Percentiles rank a stretch among this genome's conserved stretches.
Evolutionary conservation across 192 early-diverging fungal species (phyloP).

Genomic region (Martensiomyces pterosporus): DNA sequence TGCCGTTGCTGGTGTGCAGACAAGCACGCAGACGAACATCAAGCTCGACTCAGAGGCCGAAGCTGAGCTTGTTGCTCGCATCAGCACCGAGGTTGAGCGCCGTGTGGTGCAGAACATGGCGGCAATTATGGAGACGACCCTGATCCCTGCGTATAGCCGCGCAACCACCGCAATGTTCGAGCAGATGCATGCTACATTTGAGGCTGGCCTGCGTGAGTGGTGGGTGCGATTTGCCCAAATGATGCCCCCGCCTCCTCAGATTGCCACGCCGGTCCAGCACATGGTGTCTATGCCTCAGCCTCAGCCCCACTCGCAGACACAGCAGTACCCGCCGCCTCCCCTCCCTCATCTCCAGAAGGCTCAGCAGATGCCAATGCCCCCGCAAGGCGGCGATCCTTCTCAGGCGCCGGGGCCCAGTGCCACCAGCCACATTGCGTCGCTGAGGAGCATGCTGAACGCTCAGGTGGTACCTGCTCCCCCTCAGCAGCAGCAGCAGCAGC

Average conservation of each 20-base stretch:
- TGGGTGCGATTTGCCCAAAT: slow-evolving; percentile 45
- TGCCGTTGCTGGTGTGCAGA: slow-evolving; percentile 11
- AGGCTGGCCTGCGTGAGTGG: slow-evolving; percentile 46
- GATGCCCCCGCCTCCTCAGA: slow-evolving; percentile 30
- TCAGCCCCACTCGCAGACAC: not conserved
- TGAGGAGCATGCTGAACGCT: slow-evolving; percentile 28
- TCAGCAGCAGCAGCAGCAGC: slow-evolving; percentile 5
- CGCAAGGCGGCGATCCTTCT: not conserved
- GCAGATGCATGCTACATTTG: slow-evolving; percentile 49
- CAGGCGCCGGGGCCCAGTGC: slow-evolving; percentile 2
- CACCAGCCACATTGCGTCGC: slow-evolving; percentile 23
- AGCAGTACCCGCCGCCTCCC: slow-evolving; percentile 1
- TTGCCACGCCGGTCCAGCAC: slow-evolving; percentile 35
- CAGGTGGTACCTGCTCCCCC: not conserved
- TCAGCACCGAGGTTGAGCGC: slow-evolving; percentile 21
- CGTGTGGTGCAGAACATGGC: slow-evolving; percentile 29
- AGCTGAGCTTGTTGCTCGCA: slow-evolving; percentile 26
- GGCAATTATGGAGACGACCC: slow-evolving; percentile 32
- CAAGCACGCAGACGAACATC: not conserved
- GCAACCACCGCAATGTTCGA: slow-evolving; percentile 51
- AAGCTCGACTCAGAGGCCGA: slow-evolving; percentile 23
- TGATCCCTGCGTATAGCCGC: slow-evolving; percentile 46
- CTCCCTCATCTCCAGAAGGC: not conserved
- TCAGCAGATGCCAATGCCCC: slow-evolving; percentile 10
- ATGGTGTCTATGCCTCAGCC: slow-evolving; percentile 36